phyloP scores from a whole-genome alignment of 2,329 filamentous ascomycete genomes.

The Cordyceps fumosorosea region DNA sequence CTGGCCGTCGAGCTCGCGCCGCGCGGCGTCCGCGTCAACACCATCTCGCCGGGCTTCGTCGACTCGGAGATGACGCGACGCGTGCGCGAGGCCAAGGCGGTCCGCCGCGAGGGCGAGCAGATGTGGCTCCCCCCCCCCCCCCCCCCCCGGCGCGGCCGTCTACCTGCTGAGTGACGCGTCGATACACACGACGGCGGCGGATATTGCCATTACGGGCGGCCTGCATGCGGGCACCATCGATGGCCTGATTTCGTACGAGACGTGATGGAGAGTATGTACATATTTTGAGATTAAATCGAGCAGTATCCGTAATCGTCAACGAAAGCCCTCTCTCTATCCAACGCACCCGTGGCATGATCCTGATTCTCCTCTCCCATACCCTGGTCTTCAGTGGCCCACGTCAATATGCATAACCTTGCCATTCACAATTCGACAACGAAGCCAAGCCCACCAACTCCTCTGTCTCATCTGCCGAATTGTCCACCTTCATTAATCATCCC shows the following conservation, averaged over 20 bases:
- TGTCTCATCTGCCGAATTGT: background rate
- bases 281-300: too few species aligned
- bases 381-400: too few species aligned
- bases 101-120: conserved; percentile 26
- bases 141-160: conserved; percentile 32
- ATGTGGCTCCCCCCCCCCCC: conserved; percentile 34
- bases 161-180: conserved; percentile 39
- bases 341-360: too few species aligned
- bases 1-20: conserved; percentile 32
- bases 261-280: background rate
- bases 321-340: too few species aligned
- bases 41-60: conserved; percentile 32
- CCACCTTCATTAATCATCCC: too few species aligned
- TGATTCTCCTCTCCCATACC: too few species aligned
- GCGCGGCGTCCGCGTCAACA: conserved; percentile 30
- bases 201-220: conserved; percentile 39
- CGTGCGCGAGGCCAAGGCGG: conserved; percentile 25
- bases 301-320: too few species aligned
- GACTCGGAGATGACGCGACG: conserved; percentile 30
- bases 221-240: conserved; percentile 33
- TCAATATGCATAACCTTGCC: too few species aligned
- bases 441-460: background rate
- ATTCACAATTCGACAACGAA: too few species aligned
- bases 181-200: conserved; percentile 35
- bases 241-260: conserved; percentile 29